Percentiles rank a stretch among this genome's conserved stretches.
Evolutionary conservation across 768 basidiomycete species (phyloP).

Genomic region (Kwoniella shandongensis): DNA sequence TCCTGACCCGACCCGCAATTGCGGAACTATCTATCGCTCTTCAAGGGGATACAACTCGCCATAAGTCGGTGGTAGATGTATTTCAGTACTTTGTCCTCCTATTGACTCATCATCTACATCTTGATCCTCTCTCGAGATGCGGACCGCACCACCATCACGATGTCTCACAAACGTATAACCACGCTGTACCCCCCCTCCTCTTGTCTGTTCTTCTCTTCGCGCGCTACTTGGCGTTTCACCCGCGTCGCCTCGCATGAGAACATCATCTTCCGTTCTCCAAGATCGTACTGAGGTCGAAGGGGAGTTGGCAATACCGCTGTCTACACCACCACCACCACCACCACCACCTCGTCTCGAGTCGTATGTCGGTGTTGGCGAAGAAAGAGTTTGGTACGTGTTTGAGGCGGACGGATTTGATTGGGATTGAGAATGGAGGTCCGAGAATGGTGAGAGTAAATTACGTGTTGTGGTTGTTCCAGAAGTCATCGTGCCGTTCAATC

Average conservation of each 20-base stretch:
- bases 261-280: conserved; percentile 24
- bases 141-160: conserved; percentile 14
- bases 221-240: background rate
- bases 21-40: no score
- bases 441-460: background rate
- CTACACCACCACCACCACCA: no score
- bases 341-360: no score
- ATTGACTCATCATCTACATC: background rate
- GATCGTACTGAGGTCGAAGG: conserved; percentile 15
- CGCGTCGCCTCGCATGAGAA: background rate
- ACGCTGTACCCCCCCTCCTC: conserved; percentile 3
- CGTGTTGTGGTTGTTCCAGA: background rate
- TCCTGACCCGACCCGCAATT: no score
- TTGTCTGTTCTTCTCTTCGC: background rate
- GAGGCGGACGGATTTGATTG: background rate
- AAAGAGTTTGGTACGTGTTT: background rate
- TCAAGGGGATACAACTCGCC: conserved; percentile 16
- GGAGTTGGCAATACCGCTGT: conserved; percentile 1
- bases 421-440: conserved; percentile 9
- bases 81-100: background rate
- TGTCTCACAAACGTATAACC: conserved; percentile 23
- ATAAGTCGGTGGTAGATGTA: conserved; percentile 22
- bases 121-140: background rate
- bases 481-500: background rate
- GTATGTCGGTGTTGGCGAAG: conserved; percentile 3